A percentile compares a stretch with the other conserved stretches of the same genome.
Evolutionary conservation across 139 green algal genomes (phyloP).

Genomic region (Marvania coccoides): DNA sequence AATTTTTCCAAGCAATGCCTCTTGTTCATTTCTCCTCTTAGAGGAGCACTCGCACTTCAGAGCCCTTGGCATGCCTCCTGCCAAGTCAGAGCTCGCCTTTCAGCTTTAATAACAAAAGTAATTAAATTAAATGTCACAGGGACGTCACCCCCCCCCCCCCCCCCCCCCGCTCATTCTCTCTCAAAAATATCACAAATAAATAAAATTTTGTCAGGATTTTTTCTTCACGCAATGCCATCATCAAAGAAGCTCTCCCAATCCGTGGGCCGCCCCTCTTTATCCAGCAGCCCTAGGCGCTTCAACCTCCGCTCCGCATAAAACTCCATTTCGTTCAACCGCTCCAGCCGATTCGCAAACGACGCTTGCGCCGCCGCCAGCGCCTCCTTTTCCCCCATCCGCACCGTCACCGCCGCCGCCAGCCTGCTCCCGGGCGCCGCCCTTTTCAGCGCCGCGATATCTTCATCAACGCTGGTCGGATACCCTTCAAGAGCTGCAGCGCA

Average conservation of each 20-base stretch:
- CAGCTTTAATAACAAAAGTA: too few species aligned
- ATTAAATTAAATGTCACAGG: too few species aligned
- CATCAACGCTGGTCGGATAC: constrained; percentile 51
- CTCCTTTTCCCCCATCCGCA: constrained; percentile 72
- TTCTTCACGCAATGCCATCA: constrained; percentile 36
- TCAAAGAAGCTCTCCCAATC: constrained; percentile 71
- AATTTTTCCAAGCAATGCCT: too few species aligned
- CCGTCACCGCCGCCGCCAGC: constrained; percentile 38
- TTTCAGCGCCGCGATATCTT: constrained; percentile 47
- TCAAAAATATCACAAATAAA: too few species aligned
- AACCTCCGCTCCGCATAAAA: constrained; percentile 80
- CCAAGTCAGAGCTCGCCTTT: too few species aligned
- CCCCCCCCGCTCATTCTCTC: too few species aligned
- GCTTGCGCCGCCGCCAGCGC: constrained; percentile 51
- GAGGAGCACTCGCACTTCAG: too few species aligned
- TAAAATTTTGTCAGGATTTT: too few species aligned
- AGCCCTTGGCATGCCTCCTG: too few species aligned
- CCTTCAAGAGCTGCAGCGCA: constrained; percentile 34
- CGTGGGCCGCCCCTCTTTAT: constrained; percentile 65
- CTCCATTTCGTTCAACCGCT: constrained; percentile 56
- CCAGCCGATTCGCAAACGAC: constrained; percentile 65
- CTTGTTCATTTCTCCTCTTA: too few species aligned
- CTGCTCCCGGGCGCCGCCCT: constrained; percentile 22
- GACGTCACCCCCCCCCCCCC: too few species aligned
- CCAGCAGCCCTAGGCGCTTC: constrained; percentile 72